Percentiles rank a stretch among this genome's conserved stretches.
Conservation (phyloP, 2,329 filamentous ascomycete genomes). For the Decorospora gaudefroyi region DNA sequence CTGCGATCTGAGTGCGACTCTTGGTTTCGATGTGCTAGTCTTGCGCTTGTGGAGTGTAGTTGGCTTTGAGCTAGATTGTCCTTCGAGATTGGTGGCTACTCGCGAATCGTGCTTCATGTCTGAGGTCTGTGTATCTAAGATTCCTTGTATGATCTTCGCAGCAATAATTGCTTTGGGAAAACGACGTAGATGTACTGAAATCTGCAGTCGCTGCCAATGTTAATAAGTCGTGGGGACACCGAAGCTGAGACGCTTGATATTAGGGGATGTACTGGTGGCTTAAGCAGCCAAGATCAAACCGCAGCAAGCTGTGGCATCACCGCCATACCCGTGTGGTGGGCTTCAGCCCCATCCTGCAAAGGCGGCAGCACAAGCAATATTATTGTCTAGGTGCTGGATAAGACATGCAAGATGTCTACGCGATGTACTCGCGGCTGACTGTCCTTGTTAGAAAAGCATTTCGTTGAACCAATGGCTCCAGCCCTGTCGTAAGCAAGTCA, state of each 20-base stretch:
- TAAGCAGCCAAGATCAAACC: too few relatives aligned
- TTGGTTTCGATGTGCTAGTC: conserved; percentile 1
- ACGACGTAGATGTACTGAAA: too few relatives aligned
- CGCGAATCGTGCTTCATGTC: background rate
- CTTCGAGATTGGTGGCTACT: background rate
- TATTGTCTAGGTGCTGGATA: background rate
- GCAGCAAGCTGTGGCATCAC: background rate
- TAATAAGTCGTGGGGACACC: too few relatives aligned
- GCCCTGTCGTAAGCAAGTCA: background rate
- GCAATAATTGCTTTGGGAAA: too few relatives aligned
- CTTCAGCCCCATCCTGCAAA: background rate
- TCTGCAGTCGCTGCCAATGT: too few relatives aligned
- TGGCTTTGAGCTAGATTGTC: background rate
- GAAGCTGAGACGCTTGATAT: too few relatives aligned
- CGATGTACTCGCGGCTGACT: background rate
- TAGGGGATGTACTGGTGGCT: too few relatives aligned
- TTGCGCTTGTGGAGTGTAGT: background rate
- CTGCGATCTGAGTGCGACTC: conserved; percentile 10
- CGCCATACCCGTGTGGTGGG: background rate
- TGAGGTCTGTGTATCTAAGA: background rate
- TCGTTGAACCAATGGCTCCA: too few relatives aligned
- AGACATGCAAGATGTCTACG: background rate
- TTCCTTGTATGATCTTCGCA: too few relatives aligned
- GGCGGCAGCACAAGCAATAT: background rate
- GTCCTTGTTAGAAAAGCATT: background rate